These are phyloP conservation scores for Ceratocystis albifundus DNA, from an alignment of 2,329 filamentous ascomycete genomes.

Conservation along the genomic window DNA sequence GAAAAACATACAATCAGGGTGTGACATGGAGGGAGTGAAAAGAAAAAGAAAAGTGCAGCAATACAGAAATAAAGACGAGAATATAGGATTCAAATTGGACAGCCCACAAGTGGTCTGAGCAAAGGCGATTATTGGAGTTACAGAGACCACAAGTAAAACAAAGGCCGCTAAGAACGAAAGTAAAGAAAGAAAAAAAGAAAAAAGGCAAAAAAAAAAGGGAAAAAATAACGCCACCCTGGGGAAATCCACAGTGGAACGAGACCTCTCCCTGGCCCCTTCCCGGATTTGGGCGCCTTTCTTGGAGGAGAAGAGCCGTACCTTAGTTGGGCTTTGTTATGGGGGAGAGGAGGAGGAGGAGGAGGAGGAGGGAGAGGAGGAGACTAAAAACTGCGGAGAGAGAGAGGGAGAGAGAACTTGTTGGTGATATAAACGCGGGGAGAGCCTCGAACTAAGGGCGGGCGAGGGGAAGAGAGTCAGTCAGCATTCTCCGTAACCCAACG, in stretches of 20 bases:
- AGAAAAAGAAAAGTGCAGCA: background rate
- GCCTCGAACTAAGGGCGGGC: background rate
- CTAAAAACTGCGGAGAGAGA: background rate
- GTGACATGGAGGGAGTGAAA: background rate
- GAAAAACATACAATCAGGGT: background rate
- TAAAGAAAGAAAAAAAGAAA: too few species aligned
- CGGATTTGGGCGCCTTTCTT: background rate
- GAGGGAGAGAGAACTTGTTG: background rate
- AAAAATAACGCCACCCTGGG: conserved; percentile 1
- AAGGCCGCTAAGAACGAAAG: background rate
- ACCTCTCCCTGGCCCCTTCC: background rate
- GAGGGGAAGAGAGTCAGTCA: background rate
- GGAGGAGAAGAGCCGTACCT: background rate
- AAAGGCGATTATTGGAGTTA: conserved; percentile 4
- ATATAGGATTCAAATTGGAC: conserved; percentile 11
- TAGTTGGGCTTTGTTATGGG: conserved; percentile 9
- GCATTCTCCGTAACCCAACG: background rate
- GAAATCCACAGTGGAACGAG: conserved; percentile 3
- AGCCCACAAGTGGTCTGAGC: conserved; percentile 11
- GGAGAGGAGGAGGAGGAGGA: conserved; percentile 8
- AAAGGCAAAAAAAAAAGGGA: too few species aligned
- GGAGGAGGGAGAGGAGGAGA: conserved; percentile 12
- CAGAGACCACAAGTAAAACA: background rate
- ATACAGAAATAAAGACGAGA: background rate
- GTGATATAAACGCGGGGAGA: conserved; percentile 5